Base-by-base conservation (phyloP, 2,329 filamentous ascomycete species). In the Dothistroma pini region DNA sequence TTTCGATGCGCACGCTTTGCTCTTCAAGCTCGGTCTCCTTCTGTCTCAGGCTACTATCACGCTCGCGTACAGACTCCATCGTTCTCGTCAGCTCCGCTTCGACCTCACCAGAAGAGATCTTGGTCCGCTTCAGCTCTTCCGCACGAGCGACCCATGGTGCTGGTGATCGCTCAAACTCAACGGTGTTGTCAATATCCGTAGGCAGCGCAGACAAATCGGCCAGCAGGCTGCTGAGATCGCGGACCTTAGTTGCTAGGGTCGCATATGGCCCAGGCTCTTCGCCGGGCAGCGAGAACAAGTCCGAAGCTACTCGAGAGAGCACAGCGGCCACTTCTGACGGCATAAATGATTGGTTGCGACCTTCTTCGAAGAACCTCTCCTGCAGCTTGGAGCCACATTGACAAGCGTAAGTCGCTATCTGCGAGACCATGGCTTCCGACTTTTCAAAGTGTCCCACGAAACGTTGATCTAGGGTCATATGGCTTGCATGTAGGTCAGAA, bases 1-100 rank as follows among this genome's bases (percentile, higher is more conserved):
- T 90, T 76, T 97, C 93, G 68, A 97, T 96, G 75, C 95, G 93
- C 68, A 97, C 89, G n/a, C 88, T 85, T 25, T 90, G 84, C 61
- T 96, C 93, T 74, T 96, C 92, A 56, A 96, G 85, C 38, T 88
- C 87, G 73, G 93, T 90, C 66, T 96, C 91, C 48, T 77, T 76
- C 59, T 76, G 70, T 59, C 74, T 76, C 44, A 83, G 73, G 60
- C 79, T 74, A 19, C 77, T 72, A 3, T 90, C 88, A 21, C 89
- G 87, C 70, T 93, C 90, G 66, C 88, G 86, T 66, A 95, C 84
- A 67, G 93, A 89, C 57, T 93, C 90, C 69, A 88, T 91, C 60
- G 96, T 80, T 21, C 88, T 86, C 7, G 89, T 85, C 57, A 97
- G 83, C 74, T 96, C 90, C 70, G 93, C 90, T 71, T 96, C 91